Base-by-base conservation (phyloP, 495 filamentous ascomycete genomes). In the Aspergillus bridgeri region DNA sequence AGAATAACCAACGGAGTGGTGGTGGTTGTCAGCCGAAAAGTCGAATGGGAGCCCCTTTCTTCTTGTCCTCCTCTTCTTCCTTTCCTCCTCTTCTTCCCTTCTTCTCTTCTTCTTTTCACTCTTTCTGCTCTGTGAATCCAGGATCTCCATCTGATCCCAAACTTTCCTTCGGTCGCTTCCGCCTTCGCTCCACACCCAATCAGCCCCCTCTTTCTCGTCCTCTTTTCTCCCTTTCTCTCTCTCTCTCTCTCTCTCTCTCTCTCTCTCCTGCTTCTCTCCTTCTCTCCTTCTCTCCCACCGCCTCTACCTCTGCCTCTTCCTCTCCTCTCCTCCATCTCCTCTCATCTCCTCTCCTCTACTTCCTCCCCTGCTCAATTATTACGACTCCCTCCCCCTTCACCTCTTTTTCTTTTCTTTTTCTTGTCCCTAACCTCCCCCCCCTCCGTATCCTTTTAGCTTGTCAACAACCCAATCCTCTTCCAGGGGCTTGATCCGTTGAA, bases 401-500 rank as follows among this genome's bases (percentile, higher is more conserved):
- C 66, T 50, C 49, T 60, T 62, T 38, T 64, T 61, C 48, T 21
- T 48, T 29, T 53, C 42, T 49, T 24, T 56, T 42, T 53, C 22
- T 57, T 54, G 53, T 29, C 55, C 53, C 3, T 18, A 63, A 62
- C 53, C 19, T 29, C 29, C 50, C 48, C 25, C 17, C 50, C 53
- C 55, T 48, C 63, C 64, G 51, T 62, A 43, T 54, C 53, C 57
- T 33, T 19, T 46, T 23, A 23, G 57, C 66, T 68, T 66, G 60
- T 57, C 51, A 51, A 57, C 49, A 48, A 38, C 53, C 60, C 49
- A 48, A 38, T 55, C 60, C 43, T 48, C 61, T 46, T 51, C 57
- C 66, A 68, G 69, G 69, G 65, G 60, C 57, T 56, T 50, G 49
- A 25, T 64, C 52, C 66, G 69, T 63, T 60, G n/a, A 77, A 65